A percentile compares a stretch with the other conserved stretches of the same genome.
phyloP scores from a whole-genome alignment of 2,329 filamentous ascomycete species.

The Alternaria burnsii region DNA sequence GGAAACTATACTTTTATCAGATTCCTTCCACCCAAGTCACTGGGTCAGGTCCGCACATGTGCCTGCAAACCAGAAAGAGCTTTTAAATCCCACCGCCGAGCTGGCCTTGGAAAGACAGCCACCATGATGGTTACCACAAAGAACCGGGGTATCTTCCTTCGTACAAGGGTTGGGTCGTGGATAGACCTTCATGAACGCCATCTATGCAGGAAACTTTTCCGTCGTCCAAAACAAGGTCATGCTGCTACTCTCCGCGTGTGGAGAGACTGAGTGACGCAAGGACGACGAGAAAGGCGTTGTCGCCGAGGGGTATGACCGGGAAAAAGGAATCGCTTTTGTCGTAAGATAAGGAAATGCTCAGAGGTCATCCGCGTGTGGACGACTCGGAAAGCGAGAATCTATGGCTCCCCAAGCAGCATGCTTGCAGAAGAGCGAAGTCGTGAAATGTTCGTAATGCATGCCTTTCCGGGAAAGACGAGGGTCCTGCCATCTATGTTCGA shows the following conservation, averaged over 20 bases:
- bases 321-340: conserved; percentile 53
- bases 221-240: conserved; percentile 42
- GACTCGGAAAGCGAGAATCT: conserved; percentile 53
- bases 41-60: conserved; percentile 28
- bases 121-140: conserved; percentile 40
- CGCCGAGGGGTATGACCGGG: conserved; percentile 44
- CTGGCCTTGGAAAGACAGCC: conserved; percentile 30
- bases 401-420: conserved; percentile 53
- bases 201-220: conserved; percentile 50
- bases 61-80: conserved; percentile 39
- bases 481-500: conserved; percentile 50
- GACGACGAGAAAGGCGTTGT: conserved; percentile 42
- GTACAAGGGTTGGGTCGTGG: conserved; percentile 36
- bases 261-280: conserved; percentile 39
- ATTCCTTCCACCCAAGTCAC: conserved; percentile 50
- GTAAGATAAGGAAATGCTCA: conserved; percentile 38
- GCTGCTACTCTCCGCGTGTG: conserved; percentile 33
- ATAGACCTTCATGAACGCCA: conserved; percentile 49
- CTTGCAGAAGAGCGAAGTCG: conserved; percentile 48
- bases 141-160: conserved; percentile 48
- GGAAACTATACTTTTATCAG: conserved; percentile 48
- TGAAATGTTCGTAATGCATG: conserved; percentile 53
- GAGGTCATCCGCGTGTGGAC: conserved; percentile 47
- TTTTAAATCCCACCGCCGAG: conserved; percentile 36
- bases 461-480: conserved; percentile 41